These are phyloP conservation scores for Endoconidiophora laricicola DNA, from an alignment of 2,329 filamentous ascomycete genomes.

Conservation along the genomic window DNA sequence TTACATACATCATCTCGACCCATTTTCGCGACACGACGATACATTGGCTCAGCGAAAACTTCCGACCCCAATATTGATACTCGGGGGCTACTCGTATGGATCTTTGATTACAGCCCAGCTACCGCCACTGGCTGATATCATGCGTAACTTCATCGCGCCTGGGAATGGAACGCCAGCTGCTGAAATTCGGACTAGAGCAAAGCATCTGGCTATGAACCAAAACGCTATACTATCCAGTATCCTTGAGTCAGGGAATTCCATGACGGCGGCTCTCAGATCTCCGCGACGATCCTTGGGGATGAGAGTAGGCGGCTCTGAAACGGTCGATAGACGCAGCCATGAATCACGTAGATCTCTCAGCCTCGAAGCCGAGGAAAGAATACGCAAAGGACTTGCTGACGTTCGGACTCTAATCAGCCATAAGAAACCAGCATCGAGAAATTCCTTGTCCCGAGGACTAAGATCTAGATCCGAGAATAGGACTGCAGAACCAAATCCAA, in stretches of 20 bases:
- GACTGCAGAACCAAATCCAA: not conserved
- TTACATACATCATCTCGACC: constrained; percentile 48
- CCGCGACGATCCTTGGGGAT: constrained; percentile 22
- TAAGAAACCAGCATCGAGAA: constrained; percentile 18
- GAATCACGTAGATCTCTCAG: constrained; percentile 24
- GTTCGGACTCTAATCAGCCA: constrained; percentile 23
- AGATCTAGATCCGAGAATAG: constrained; percentile 1
- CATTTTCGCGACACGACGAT: constrained; percentile 16
- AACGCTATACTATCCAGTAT: constrained; percentile 28
- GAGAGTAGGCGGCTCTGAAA: constrained; percentile 34
- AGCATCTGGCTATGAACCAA: constrained; percentile 48
- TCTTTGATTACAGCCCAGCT: constrained; percentile 63
- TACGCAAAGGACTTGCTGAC: constrained; percentile 31
- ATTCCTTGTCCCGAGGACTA: not conserved
- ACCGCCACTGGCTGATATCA: constrained; percentile 42
- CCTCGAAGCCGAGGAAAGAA: constrained; percentile 30
- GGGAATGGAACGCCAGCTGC: constrained; percentile 39
- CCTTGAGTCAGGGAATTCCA: constrained; percentile 20
- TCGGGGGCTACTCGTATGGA: constrained; percentile 83
- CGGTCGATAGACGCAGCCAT: constrained; percentile 24
- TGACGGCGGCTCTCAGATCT: constrained; percentile 16
- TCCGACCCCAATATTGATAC: constrained; percentile 27
- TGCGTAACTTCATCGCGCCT: constrained; percentile 40
- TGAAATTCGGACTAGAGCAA: constrained; percentile 55
- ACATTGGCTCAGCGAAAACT: not conserved